Evolutionary conservation across 352 stramenopile genomes (phyloP).

Genomic region (Thalassiosira livingstoniorum): DNA sequence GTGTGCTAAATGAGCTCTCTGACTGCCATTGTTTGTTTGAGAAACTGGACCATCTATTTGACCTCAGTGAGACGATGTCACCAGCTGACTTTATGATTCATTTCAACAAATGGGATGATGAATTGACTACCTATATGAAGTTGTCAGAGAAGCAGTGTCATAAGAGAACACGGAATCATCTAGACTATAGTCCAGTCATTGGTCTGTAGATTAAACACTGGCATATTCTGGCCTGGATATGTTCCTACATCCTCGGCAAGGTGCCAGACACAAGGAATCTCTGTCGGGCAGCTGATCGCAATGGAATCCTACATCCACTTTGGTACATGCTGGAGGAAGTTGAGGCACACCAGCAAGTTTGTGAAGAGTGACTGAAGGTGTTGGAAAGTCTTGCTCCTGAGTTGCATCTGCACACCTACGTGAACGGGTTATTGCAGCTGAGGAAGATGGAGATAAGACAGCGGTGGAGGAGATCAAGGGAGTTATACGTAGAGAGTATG

Average conservation of each 20-base stretch:
- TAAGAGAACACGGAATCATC: too few species aligned
- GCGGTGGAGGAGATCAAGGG: background rate
- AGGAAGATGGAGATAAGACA: background rate
- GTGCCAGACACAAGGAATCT: background rate
- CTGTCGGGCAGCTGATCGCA: background rate
- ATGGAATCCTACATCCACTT: background rate
- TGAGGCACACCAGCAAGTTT: background rate
- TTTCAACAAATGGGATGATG: too few species aligned
- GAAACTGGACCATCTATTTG: too few species aligned
- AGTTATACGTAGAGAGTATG: background rate
- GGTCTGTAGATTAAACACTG: background rate
- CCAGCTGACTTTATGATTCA: too few species aligned
- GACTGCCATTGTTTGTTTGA: too few species aligned
- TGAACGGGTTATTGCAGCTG: background rate
- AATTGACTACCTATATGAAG: too few species aligned
- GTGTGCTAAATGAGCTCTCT: too few species aligned
- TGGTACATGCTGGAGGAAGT: background rate
- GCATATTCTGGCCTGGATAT: background rate
- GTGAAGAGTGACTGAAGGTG: background rate
- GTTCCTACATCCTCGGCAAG: background rate
- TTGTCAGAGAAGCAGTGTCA: too few species aligned
- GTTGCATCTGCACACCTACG: background rate
- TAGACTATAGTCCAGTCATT: background rate
- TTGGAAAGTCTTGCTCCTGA: slow-evolving; percentile 4
- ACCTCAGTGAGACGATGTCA: too few species aligned